phyloP scores from a whole-genome alignment of 208 protist species.

The Phytomonas sp. region DNA sequence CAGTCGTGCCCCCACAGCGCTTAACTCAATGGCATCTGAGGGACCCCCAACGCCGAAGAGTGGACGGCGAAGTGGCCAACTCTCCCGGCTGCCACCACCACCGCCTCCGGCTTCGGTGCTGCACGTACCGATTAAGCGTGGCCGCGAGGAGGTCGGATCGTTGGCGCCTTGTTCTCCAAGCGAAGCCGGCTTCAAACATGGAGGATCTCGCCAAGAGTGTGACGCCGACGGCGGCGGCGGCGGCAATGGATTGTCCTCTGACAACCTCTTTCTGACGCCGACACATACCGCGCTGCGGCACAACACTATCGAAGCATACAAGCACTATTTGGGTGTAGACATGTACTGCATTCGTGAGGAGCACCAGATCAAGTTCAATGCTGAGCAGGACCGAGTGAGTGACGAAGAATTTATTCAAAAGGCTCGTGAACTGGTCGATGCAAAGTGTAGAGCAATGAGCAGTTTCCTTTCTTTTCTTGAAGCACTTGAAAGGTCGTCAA shows the following conservation, averaged over 20 bases:
- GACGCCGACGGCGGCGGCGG: conserved; percentile 6
- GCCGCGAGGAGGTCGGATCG: conserved; percentile 5
- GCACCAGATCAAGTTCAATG: conserved; percentile 52
- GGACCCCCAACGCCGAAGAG: neutral
- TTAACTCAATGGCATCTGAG: neutral
- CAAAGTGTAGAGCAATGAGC: conserved; percentile 29
- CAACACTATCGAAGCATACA: conserved; percentile 30
- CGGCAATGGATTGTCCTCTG: neutral
- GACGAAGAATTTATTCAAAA: conserved; percentile 27
- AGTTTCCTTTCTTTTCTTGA: conserved; percentile 26
- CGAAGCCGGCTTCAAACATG: conserved; percentile 13
- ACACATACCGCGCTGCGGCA: conserved; percentile 19
- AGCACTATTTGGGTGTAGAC: conserved; percentile 33
- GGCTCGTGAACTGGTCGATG: conserved; percentile 16
- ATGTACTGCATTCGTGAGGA: conserved; percentile 55
- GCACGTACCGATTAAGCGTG: neutral
- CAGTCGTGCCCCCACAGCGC: neutral
- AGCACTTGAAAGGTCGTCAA: conserved; percentile 16
- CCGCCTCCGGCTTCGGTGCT: neutral
- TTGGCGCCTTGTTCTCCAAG: conserved; percentile 16
- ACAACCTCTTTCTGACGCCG: conserved; percentile 15
- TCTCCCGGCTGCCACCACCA: neutral
- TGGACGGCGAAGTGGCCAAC: neutral
- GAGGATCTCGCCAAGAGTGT: conserved; percentile 1
- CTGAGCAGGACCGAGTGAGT: conserved; percentile 26